A percentile compares a stretch with the other conserved stretches of the same genome.
Evolutionary conservation across 192 early-diverging fungal species (phyloP).

Genomic region (Coemansia sp.): DNA sequence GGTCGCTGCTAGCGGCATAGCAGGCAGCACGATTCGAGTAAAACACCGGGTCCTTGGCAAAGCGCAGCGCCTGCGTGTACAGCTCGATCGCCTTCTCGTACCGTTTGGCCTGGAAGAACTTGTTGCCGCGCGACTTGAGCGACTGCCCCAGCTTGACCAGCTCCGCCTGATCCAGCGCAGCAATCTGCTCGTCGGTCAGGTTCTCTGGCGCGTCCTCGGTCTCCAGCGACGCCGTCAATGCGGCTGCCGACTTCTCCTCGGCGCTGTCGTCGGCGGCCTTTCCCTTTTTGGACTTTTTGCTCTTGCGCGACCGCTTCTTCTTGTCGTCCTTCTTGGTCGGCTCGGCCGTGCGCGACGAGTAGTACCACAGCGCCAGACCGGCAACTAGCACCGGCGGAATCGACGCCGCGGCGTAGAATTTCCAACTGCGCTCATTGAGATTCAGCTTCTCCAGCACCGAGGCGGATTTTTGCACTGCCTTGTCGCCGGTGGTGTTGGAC

Average conservation of each 20-base stretch:
- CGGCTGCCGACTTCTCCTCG: neutral
- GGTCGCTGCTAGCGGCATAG: conserved; percentile 69
- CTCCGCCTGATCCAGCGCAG: conserved; percentile 31
- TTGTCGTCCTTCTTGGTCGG: conserved; percentile 4
- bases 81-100: conserved; percentile 79
- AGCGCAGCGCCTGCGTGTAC: conserved; percentile 86
- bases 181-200: conserved; percentile 54
- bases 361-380: conserved; percentile 65
- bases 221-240: conserved; percentile 17
- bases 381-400: conserved; percentile 57
- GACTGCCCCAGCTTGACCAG: conserved; percentile 62
- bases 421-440: conserved; percentile 55
- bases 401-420: conserved; percentile 64
- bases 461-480: conserved; percentile 26
- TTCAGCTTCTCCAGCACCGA: conserved; percentile 43
- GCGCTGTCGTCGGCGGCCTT: neutral
- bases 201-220: conserved; percentile 38
- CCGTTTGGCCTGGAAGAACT: conserved; percentile 74
- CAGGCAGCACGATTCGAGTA: conserved; percentile 96
- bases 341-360: conserved; percentile 37
- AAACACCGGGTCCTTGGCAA: conserved; percentile 78
- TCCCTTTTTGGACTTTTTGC: conserved; percentile 43
- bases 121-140: conserved; percentile 86
- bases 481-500: conserved; percentile 24
- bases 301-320: conserved; percentile 24